Evolutionary conservation across 202 grass and related monocot genomes (phyloP).

Genomic region (Carex arenaria): DNA sequence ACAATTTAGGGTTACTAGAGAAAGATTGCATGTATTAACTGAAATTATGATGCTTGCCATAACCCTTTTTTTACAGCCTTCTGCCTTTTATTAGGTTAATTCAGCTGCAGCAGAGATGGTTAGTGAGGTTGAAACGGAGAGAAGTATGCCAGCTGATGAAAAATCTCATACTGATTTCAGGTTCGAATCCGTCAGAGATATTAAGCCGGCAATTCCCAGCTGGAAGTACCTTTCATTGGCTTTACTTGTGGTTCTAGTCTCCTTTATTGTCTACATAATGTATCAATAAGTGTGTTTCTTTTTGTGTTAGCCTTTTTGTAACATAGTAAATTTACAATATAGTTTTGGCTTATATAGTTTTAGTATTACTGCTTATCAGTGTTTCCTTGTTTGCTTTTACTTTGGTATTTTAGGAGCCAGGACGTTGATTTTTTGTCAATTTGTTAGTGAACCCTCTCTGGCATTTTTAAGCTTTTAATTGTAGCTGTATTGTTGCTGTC

Average conservation of each 20-base stretch:
- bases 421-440: background rate
- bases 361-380: background rate
- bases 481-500: background rate
- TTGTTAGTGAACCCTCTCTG: background rate
- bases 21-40: background rate
- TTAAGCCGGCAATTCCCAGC: constrained; percentile 33
- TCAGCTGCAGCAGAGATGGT: constrained; percentile 1
- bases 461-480: background rate
- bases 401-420: background rate
- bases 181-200: constrained; percentile 33
- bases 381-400: background rate
- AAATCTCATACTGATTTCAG: constrained; percentile 32
- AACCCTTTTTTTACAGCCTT: background rate
- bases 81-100: constrained; percentile 32
- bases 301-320: background rate
- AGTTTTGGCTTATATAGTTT: background rate
- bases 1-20: background rate
- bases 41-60: background rate
- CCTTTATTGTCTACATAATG: constrained; percentile 21
- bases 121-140: constrained; percentile 20
- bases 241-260: constrained; percentile 36
- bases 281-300: constrained; percentile 17
- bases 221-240: constrained; percentile 46
- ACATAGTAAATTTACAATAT: background rate
- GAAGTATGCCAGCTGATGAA: constrained; percentile 29